phyloP scores from a whole-genome alignment of 805 yeast genomes.

The Candida nonsorbophila region DNA sequence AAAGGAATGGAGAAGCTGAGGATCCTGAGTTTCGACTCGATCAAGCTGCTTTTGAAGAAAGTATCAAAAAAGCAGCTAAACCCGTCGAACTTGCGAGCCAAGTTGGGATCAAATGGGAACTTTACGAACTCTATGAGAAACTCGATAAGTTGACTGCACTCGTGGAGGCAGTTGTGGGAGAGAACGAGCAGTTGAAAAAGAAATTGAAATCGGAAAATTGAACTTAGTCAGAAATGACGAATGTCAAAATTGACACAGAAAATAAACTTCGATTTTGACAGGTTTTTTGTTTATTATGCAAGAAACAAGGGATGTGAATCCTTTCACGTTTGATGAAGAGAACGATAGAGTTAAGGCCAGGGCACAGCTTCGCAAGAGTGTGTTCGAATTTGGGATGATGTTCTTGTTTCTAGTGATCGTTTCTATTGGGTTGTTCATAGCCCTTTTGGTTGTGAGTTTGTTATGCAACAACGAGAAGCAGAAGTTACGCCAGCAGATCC shows the following conservation, averaged over 20 bases:
- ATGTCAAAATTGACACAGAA: too few relatives aligned
- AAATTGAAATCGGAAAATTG: too few relatives aligned
- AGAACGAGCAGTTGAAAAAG: slow-evolving; percentile 23
- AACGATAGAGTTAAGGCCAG: too few relatives aligned
- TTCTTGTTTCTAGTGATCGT: too few relatives aligned
- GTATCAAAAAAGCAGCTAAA: slow-evolving; percentile 48
- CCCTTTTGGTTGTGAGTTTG: too few relatives aligned
- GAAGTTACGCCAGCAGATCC: slow-evolving; percentile 28
- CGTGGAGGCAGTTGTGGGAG: slow-evolving; percentile 33
- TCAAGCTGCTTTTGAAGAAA: slow-evolving; percentile 43
- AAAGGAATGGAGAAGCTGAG: slow-evolving; percentile 56
- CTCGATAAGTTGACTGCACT: slow-evolving; percentile 41
- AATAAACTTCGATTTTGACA: too few relatives aligned
- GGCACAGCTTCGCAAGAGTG: too few relatives aligned
- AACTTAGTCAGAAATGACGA: too few relatives aligned
- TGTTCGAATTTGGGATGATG: too few relatives aligned
- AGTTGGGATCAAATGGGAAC: slow-evolving; percentile 61
- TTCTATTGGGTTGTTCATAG: too few relatives aligned
- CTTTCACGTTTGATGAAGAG: slow-evolving; percentile 15
- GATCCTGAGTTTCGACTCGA: slow-evolving; percentile 67
- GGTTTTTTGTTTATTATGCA: slow-evolving; percentile 11
- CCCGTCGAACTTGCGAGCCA: slow-evolving; percentile 53
- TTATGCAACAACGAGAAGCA: too few relatives aligned
- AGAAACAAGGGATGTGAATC: slow-evolving; percentile 13
- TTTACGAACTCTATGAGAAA: slow-evolving; percentile 48